Percentiles rank a stretch among this genome's conserved stretches.
These are phyloP conservation scores for Pseudozyma pruni DNA, from an alignment of 1,284 basidiomycete genomes.

Conservation along the genomic window DNA sequence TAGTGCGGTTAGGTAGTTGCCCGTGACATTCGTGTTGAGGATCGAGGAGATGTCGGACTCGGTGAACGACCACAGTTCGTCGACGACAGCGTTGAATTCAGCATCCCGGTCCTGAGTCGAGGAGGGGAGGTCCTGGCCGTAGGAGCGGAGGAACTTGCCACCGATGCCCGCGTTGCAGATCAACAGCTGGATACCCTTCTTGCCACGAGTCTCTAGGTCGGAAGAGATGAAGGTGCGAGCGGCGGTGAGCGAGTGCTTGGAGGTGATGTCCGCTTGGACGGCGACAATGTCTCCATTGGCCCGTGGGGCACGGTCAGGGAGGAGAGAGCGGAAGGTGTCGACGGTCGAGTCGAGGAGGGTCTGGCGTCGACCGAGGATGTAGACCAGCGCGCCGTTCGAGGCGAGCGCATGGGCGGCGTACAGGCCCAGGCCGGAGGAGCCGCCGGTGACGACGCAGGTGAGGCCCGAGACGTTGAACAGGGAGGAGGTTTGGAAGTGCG, in stretches of 20 bases:
- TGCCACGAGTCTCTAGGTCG: conserved; percentile 12
- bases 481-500: conserved; percentile 10
- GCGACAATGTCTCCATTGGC: conserved; percentile 19
- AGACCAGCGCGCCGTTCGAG: conserved; percentile 46
- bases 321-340: conserved; percentile 3
- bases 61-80: conserved; percentile 40
- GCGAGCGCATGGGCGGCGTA: conserved; percentile 50
- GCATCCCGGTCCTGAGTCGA: conserved; percentile 4
- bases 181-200: conserved; percentile 27
- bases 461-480: conserved; percentile 38
- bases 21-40: conserved; percentile 40
- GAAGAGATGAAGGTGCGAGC: conserved; percentile 15
- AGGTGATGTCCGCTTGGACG: conserved; percentile 36
- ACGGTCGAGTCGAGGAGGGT: conserved; percentile 25
- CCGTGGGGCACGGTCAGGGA: conserved; percentile 2
- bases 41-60: conserved; percentile 30
- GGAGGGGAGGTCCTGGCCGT: conserved; percentile 6
- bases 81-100: conserved; percentile 27
- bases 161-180: conserved; percentile 47
- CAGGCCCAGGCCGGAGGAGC: conserved; percentile 40
- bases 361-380: conserved; percentile 45
- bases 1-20: conserved; percentile 41
- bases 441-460: conserved; percentile 44
- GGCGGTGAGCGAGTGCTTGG: conserved; percentile 22
- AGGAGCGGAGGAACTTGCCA: conserved; percentile 31